Conservation (phyloP, 768 basidiomycete genomes). For the Auricularia auricula-judae region DNA sequence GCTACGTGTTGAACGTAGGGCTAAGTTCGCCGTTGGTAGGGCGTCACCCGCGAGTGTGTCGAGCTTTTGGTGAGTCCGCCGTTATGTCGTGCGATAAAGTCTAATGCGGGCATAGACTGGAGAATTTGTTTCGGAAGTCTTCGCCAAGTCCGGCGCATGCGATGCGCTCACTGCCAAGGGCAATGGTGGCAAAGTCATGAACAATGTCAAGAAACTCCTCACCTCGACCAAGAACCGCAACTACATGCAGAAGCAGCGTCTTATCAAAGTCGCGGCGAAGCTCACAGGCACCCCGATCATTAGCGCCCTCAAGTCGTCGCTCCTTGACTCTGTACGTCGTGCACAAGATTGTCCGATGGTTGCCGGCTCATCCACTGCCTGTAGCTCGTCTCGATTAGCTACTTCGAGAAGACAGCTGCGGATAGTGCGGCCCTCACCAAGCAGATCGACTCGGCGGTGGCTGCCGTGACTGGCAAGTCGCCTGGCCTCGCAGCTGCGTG, state of each 20-base stretch:
- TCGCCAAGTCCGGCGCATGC: not conserved
- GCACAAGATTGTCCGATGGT: not conserved
- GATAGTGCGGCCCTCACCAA: not conserved
- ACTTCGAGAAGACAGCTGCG: not conserved
- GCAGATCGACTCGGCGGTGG: not conserved
- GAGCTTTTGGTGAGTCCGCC: not conserved
- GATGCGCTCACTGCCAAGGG: conserved; percentile 4
- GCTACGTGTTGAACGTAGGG: too few relatives aligned
- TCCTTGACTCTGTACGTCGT: not conserved
- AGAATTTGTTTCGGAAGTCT: not conserved
- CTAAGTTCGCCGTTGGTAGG: too few relatives aligned
- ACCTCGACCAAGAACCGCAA: not conserved
- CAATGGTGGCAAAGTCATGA: not conserved
- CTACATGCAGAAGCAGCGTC: not conserved
- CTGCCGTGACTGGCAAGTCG: not conserved
- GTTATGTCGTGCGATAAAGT: too few relatives aligned
- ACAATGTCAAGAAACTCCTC: not conserved
- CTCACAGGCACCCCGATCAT: not conserved
- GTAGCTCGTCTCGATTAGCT: not conserved
- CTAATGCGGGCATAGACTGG: not conserved
- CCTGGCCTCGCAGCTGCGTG: not conserved
- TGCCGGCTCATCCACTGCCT: not conserved
- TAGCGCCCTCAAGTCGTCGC: not conserved
- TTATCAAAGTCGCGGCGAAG: not conserved
- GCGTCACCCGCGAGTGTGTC: not conserved